Evolutionary conservation across 257 asterid species (phyloP).

Genomic region (Nicotiana undulata): DNA sequence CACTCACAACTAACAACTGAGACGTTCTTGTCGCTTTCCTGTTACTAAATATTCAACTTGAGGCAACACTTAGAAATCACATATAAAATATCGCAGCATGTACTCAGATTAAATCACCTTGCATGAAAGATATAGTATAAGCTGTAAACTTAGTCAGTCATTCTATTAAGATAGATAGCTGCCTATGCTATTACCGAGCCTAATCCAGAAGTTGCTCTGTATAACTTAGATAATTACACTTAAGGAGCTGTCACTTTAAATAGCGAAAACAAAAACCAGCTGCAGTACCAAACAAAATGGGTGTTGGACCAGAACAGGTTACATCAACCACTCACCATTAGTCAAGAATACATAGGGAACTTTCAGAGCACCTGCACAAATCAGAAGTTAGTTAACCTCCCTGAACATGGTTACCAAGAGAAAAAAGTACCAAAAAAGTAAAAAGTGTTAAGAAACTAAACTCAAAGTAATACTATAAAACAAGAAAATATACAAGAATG

Average conservation of each 20-base stretch:
- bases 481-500: no score
- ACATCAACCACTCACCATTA: slow-evolving; percentile 55
- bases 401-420: not conserved
- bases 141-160: not conserved
- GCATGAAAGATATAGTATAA: not conserved
- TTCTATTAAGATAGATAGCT: not conserved
- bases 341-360: slow-evolving; percentile 84
- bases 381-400: slow-evolving; percentile 7
- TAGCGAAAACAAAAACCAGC: not conserved
- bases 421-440: not conserved
- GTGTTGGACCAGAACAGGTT: not conserved
- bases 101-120: not conserved
- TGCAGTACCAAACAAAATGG: not conserved
- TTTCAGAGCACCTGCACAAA: slow-evolving; percentile 55
- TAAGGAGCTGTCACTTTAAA: not conserved
- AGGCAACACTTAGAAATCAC: not conserved
- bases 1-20: not conserved
- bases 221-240: not conserved
- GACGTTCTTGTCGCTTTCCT: not conserved
- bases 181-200: not conserved
- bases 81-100: not conserved
- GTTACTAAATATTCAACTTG: not conserved
- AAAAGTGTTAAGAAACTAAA: not conserved
- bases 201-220: not conserved
- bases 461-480: no score